Base-by-base conservation (phyloP, 1,284 basidiomycete species). In the Ganoderma sinense region DNA sequence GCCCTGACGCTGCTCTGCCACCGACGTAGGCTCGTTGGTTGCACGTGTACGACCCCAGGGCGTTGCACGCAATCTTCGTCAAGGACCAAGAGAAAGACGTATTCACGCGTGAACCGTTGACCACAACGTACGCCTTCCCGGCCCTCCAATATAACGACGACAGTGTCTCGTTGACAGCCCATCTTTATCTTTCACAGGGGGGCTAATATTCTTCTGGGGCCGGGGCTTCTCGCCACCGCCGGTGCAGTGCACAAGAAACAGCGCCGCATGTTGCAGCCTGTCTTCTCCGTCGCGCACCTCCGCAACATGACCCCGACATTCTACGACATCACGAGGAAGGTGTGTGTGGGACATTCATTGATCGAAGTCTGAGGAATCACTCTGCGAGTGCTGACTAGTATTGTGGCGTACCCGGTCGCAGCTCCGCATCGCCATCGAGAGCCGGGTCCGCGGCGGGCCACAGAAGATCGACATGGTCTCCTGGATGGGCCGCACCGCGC, bases 401-500 rank as follows among this genome's bases (percentile, higher is more conserved):
- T n/a, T n/a, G n/a, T n/a, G n/a, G n/a, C n/a, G n/a, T n/a, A n/a
- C n/a, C n/a, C n/a, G n/a, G n/a, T 13, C 11, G n/a, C 26, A 51
- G 48, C 48, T 56, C 55, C 55, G 31, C 4, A 14, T 56, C 31
- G 62, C 48, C 10, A 13, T 64, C 23, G 62, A 64, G 62, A 29
- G 18, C 8, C 64, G 64, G 10, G 43, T 58, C 14, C 20, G n/a
- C 20, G 51, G 29, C n/a, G 62, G 62, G 11, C 51, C 36, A 7
- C 33, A 33, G 18, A 73, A 73, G n/a, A 40, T 81, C 40, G 77
- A 80, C 62, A 55, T 81, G n/a, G 69, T 75, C 18, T 59, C 62
- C 3, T 80, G 77, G 75, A 74, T 78, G 73, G 73, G 74, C n/a
- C 75, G 77, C 31, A 72, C 75, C 7, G 75, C 79, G 13, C 71